Evolutionary conservation across 164 flowering plant genomes (phyloP), one percentile per base, ranked within the genome.

Genomic region (Magnolia kwangsiensis): DNA sequence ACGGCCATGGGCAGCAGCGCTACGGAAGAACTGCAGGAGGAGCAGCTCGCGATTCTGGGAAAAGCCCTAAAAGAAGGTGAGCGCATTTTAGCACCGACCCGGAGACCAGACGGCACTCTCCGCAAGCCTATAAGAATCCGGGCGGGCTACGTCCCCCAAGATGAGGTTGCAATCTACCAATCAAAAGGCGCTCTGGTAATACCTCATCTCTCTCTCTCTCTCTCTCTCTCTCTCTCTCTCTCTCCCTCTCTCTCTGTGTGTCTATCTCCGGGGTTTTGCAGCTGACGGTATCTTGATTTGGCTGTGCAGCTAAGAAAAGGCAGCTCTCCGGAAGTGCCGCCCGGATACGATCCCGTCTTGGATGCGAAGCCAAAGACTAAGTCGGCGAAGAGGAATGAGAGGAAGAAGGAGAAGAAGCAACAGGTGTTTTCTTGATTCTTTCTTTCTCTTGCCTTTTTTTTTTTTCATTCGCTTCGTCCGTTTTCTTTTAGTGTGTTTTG

Each of bases 71-170:
- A 83, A 70, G 84, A 82, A 75, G 85, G 85, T 1, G 85, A 83
- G 74, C 78, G 83, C 50, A 58, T 83, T 68, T 76, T 83, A 18
- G 85, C 75, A 2, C 81, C 83, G 19, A 83, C 85, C 29, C 73
- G 81, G 23, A 69, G 85, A 71, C 85, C 85, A n/a, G 83, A 83
- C 49, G 85, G 85, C 16, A 80, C 85, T 50, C 79, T 78, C 59
- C 72, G 85, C 9, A 83, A 83, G 66, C 79, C 83, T 11, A 80
- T 83, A 37, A 73, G 83, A 51, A 83, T 83, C 70, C 76, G 85
- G 79, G 83, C 85, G 18, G 85, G 85, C 73, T 80, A 83, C 69
- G 79, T 78, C 2, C 85, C 85, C 23, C 85, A 83, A 67, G 85
- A 80, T 29, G 85, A 83, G 79, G 85, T 83, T 27, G 81, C 83